Base-by-base conservation (phyloP, 805 yeast species). In the Teunomyces cretensis region DNA sequence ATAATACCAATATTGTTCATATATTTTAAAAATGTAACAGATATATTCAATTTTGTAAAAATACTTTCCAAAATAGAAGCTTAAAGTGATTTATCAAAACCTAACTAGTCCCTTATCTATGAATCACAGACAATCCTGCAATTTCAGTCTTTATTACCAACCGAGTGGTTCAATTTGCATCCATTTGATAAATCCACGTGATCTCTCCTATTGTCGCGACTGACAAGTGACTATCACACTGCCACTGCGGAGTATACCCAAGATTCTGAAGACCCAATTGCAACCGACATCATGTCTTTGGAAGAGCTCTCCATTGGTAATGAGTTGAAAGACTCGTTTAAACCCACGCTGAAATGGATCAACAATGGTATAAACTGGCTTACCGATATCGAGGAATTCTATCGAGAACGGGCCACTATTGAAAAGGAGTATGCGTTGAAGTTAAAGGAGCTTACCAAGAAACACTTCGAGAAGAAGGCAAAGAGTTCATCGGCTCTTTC, bases 361-460 rank as follows among this genome's bases (percentile, higher is more conserved):
- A 67, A 71, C 41, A 80, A 83, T 45, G 90, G 94, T 33, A 66
- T 87, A 42, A 75, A 74, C 36, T 91, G 94, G 86, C 68, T 92
- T 9, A 64, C 72, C 0, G 98, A 92, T 53, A 69, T 94, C 8
- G 95, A 88, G 57, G 76, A 75, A 35, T 94, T 92, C 62, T 94
- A 91, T 65, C 77, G 80, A 30, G 96, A 90, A 64, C 72, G 98
- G 30, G 83, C 96, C 1, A 62, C 71, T 12, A 76, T 94, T 43
- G 99, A 94, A 65, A 80, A 77, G 53, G 98, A 92, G 54, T 90
- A 92, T 56, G 75, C 96, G 9, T 68, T 74, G 13, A 86, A 81
- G 52, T 70, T 94, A 45, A 74, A 78, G 43, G 76, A 76, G 8
- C 65, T 94, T 47, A 75, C 88, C 36, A 67, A 81, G 42, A 88